Conservation (phyloP, 2,329 filamentous ascomycete species). For the Alternaria sp. region DNA sequence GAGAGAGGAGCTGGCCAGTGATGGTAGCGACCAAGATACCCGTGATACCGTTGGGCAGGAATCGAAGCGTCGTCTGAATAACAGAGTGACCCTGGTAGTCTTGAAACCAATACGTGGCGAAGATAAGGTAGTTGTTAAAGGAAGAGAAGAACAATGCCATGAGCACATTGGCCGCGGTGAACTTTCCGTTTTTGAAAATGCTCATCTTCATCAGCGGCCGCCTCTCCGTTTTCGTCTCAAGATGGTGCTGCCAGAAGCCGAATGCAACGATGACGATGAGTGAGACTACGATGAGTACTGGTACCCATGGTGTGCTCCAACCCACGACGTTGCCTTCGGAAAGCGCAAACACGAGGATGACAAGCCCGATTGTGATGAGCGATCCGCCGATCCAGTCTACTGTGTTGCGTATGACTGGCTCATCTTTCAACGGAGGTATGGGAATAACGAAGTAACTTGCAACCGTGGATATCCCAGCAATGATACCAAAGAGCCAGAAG, state of each 20-base stretch:
- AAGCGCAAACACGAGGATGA: conserved; percentile 71
- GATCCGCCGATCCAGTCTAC: conserved; percentile 74
- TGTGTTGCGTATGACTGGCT: conserved; percentile 52
- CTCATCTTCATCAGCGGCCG: conserved; percentile 72
- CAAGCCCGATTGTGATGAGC: conserved; percentile 68
- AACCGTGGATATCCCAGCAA: conserved; percentile 65
- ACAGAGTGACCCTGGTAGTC: conserved; percentile 68
- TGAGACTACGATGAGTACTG: conserved; percentile 66
- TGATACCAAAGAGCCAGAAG: conserved; percentile 66
- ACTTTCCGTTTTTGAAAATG: conserved; percentile 67
- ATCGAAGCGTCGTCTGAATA: conserved; percentile 73
- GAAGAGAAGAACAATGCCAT: conserved; percentile 72
- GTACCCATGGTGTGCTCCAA: conserved; percentile 70
- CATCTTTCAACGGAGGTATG: conserved; percentile 51
- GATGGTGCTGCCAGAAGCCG: conserved; percentile 67
- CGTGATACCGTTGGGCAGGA: conserved; percentile 70
- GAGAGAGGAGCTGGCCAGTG: conserved; percentile 54
- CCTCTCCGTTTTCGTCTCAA: conserved; percentile 61
- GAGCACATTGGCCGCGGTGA: conserved; percentile 70
- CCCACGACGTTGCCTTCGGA: conserved; percentile 75
- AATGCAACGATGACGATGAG: conserved; percentile 66
- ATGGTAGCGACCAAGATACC: conserved; percentile 66
- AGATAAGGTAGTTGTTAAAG: conserved; percentile 74
- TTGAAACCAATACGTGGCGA: conserved; percentile 75
- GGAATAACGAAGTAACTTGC: conserved; percentile 69